These are phyloP conservation scores for Vitis riparia DNA, from an alignment of 164 flowering plant genomes.

Conservation along the genomic window DNA sequence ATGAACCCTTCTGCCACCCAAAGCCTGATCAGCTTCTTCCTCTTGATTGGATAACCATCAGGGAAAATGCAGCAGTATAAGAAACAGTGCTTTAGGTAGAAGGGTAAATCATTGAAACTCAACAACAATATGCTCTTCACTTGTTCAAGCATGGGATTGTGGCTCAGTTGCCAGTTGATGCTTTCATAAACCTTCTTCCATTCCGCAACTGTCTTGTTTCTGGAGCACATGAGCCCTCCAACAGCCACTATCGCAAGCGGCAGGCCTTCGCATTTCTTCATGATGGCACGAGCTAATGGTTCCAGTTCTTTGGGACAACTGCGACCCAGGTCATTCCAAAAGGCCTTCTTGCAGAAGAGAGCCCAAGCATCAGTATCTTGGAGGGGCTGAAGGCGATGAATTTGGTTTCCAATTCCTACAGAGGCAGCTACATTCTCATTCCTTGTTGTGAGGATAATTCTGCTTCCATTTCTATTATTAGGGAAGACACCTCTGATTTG, in stretches of 20 bases:
- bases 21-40: slow-evolving; percentile 39
- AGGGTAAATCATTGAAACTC: slow-evolving; percentile 44
- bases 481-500: slow-evolving; percentile 22
- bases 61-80: slow-evolving; percentile 42
- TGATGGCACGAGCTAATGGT: slow-evolving; percentile 18
- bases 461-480: slow-evolving; percentile 19
- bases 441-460: slow-evolving; percentile 35
- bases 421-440: slow-evolving; percentile 31
- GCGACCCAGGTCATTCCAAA: slow-evolving; percentile 18
- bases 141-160: slow-evolving; percentile 26
- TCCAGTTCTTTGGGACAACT: slow-evolving; percentile 31
- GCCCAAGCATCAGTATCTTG: slow-evolving; percentile 33
- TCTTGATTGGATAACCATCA: slow-evolving; percentile 30
- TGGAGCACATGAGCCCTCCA: slow-evolving; percentile 38
- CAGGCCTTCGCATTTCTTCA: slow-evolving; percentile 39
- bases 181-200: slow-evolving; percentile 36
- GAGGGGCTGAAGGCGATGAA: slow-evolving; percentile 32
- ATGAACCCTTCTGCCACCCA: slow-evolving; percentile 64
- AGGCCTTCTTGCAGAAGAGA: slow-evolving; percentile 42
- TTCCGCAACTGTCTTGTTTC: slow-evolving; percentile 21
- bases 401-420: slow-evolving; percentile 26
- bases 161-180: slow-evolving; percentile 30
- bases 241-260: slow-evolving; percentile 52
- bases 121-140: slow-evolving; percentile 32
- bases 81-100: slow-evolving; percentile 43